These are phyloP conservation scores for Leccinum aurantiacum DNA, from an alignment of 768 basidiomycete genomes.

Conservation along the genomic window DNA sequence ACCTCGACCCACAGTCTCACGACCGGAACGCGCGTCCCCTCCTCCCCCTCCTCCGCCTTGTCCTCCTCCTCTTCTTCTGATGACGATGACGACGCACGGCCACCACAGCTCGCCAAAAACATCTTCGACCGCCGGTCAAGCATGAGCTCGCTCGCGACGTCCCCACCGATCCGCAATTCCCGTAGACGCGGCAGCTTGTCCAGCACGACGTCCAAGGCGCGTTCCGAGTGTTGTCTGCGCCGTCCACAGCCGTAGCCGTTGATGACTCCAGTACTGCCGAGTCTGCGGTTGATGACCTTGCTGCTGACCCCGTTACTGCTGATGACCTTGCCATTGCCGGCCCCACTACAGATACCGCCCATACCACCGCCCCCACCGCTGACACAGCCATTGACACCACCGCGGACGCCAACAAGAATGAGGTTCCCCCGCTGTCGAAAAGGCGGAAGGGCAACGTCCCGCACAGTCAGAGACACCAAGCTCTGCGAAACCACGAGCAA, in stretches of 20 bases:
- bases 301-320: too few species aligned
- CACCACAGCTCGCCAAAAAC: conserved; percentile 8
- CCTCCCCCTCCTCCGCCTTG: background rate
- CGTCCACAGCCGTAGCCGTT: background rate
- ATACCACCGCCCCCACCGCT: too few species aligned
- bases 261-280: background rate
- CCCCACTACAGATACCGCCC: too few species aligned
- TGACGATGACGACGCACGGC: background rate
- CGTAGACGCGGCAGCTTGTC: conserved; percentile 20
- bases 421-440: conserved; percentile 17
- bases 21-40: conserved; percentile 8
- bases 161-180: conserved; percentile 21
- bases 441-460: conserved; percentile 22
- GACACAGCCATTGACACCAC: background rate
- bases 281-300: background rate
- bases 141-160: conserved; percentile 28
- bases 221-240: conserved; percentile 4
- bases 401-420: background rate
- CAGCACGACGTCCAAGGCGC: conserved; percentile 20
- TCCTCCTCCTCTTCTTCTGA: background rate
- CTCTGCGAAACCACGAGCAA: conserved; percentile 12
- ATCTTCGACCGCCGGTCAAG: conserved; percentile 20
- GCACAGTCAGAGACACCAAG: conserved; percentile 15
- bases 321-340: too few species aligned
- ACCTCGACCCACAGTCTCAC: conserved; percentile 19